A percentile compares a stretch with the other conserved stretches of the same genome.
Conservation (phyloP, 805 yeast species). For the Candida andamanensis region DNA sequence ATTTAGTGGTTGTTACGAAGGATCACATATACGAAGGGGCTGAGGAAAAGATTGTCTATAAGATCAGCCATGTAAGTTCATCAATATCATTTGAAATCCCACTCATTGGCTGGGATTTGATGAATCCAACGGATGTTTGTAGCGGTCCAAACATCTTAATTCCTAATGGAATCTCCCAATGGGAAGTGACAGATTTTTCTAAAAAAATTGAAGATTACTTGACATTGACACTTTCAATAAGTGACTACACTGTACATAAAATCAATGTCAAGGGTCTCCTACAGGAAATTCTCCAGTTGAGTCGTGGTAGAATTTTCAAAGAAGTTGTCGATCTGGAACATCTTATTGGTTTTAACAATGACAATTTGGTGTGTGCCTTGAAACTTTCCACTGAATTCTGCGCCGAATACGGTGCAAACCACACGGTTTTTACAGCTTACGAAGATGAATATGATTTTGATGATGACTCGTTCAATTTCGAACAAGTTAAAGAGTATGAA, state of each 20-base stretch:
- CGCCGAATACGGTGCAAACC: conserved; percentile 18
- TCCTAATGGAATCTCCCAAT: conserved; percentile 32
- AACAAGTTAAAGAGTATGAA: conserved; percentile 8
- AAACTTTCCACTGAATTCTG: conserved; percentile 25
- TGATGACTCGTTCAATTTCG: conserved; percentile 8
- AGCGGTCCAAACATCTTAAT: conserved; percentile 27
- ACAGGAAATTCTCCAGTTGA: conserved; percentile 12
- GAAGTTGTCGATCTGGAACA: conserved; percentile 5
- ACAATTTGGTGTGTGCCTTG: conserved; percentile 29
- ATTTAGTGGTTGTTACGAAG: conserved; percentile 25
- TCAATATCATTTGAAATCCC: conserved; percentile 29
- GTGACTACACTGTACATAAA: conserved; percentile 32
- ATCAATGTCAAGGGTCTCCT: conserved; percentile 31
- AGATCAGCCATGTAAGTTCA: conserved; percentile 27
- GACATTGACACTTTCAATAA: conserved; percentile 32
- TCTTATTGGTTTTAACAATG: conserved; percentile 17
- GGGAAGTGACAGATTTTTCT: conserved; percentile 13
- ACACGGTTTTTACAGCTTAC: conserved; percentile 6
- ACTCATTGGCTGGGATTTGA: conserved; percentile 21
- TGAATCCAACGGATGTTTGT: conserved; percentile 20
- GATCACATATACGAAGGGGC: conserved; percentile 4
- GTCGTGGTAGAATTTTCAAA: conserved; percentile 5
- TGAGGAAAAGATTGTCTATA: conserved; percentile 10
- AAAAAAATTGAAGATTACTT: conserved; percentile 19
- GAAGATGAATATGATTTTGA: conserved; percentile 3